These are phyloP conservation scores for Aspergillus clavatus DNA, from an alignment of 2,329 filamentous ascomycete genomes.

Conservation along the genomic window DNA sequence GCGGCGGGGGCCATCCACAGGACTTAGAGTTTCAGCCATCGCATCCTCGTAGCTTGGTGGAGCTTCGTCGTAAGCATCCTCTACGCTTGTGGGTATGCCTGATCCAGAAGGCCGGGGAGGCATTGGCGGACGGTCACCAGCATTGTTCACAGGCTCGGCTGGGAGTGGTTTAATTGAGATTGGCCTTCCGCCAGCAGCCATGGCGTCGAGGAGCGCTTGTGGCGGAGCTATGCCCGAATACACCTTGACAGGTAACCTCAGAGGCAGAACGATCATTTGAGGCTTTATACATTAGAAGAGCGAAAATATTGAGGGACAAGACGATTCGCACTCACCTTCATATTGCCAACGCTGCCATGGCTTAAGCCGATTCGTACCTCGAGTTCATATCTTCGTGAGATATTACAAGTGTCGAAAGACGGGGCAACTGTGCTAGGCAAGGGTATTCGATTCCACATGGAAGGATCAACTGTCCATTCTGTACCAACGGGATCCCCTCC, in stretches of 20 bases:
- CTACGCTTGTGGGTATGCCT: conserved; percentile 20
- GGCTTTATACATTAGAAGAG: conserved; percentile 40
- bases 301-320: background rate
- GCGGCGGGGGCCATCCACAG: conserved; percentile 64
- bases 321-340: conserved; percentile 40
- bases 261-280: conserved; percentile 73
- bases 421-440: conserved; percentile 85
- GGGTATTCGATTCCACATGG: conserved; percentile 65
- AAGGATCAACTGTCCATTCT: conserved; percentile 65
- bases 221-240: conserved; percentile 87
- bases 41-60: conserved; percentile 94
- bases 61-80: conserved; percentile 58
- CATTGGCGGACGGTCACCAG: conserved; percentile 34
- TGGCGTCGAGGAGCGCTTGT: conserved; percentile 65
- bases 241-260: conserved; percentile 73
- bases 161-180: conserved; percentile 18
- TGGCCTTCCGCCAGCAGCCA: conserved; percentile 36
- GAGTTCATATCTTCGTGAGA: conserved; percentile 74
- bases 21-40: conserved; percentile 71
- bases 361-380: conserved; percentile 75
- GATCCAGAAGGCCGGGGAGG: conserved; percentile 34
- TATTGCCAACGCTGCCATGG: conserved; percentile 58
- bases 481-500: conserved; percentile 55
- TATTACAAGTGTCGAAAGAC: conserved; percentile 83
- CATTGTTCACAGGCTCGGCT: conserved; percentile 19